Conservation (phyloP, 345 rosid genomes). For the Populus euphratica region DNA sequence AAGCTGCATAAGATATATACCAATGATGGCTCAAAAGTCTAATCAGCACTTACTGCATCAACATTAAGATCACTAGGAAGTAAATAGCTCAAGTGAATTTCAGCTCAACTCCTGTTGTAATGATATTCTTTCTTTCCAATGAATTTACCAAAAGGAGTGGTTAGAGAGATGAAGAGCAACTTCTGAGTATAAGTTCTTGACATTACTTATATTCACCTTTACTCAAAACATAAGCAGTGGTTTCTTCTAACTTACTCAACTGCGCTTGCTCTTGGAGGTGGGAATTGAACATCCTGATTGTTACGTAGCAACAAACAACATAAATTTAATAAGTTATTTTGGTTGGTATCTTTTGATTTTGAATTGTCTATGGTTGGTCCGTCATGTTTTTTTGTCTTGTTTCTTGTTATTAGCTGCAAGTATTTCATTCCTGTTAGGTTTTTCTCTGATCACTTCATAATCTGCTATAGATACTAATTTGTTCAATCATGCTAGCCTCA, state of each 20-base stretch:
- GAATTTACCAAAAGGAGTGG: background rate
- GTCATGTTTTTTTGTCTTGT: background rate
- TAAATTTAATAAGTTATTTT: constrained; percentile 4
- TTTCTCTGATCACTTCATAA: background rate
- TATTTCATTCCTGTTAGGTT: background rate
- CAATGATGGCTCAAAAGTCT: background rate
- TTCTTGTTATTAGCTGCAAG: background rate
- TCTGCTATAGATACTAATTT: background rate
- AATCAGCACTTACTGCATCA: background rate
- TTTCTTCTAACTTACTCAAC: background rate
- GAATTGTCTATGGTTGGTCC: background rate
- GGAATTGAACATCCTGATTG: background rate
- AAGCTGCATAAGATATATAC: background rate
- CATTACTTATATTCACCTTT: background rate
- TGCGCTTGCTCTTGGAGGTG: constrained; percentile 1
- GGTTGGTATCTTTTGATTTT: background rate
- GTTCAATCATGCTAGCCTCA: background rate
- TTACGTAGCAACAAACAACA: background rate
- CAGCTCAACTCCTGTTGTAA: background rate
- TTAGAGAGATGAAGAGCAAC: constrained; percentile 9
- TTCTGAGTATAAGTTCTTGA: background rate
- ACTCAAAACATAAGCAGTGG: background rate
- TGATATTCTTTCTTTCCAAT: background rate
- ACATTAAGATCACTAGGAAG: background rate
- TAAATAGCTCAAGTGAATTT: background rate